Evolutionary conservation across 2,329 filamentous ascomycete species (phyloP).

Genomic region (Intubia oerlemansii): DNA sequence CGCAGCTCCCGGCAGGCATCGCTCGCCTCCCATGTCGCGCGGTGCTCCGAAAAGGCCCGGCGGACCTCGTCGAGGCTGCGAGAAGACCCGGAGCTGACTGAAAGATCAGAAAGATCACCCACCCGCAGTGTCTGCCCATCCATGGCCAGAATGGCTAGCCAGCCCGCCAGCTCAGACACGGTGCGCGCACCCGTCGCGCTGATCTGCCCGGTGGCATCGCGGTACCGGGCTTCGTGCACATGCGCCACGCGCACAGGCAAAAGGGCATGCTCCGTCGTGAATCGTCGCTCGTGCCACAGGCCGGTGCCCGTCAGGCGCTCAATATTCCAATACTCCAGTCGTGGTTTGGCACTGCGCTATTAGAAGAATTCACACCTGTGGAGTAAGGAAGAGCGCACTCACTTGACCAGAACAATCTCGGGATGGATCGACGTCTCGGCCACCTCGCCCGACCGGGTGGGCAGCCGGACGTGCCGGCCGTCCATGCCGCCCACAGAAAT

Average conservation of each 20-base stretch:
- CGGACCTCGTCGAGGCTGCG: conserved; percentile 2
- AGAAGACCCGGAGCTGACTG: background rate
- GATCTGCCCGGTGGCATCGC: conserved; percentile 3
- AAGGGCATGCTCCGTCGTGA: conserved; percentile 2
- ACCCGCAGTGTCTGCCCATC: background rate
- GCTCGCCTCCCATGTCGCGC: conserved; percentile 5
- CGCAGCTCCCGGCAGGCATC: conserved; percentile 5
- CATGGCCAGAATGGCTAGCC: conserved; percentile 1
- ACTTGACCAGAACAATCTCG: conserved; percentile 8
- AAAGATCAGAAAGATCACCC: background rate
- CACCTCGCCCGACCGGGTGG: conserved; percentile 3
- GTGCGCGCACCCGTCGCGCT: background rate
- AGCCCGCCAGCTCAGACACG: conserved; percentile 3
- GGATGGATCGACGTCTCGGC: conserved; percentile 3
- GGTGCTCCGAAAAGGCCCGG: conserved; percentile 1
- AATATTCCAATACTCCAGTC: conserved; percentile 6
- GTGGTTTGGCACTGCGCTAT: conserved; percentile 3
- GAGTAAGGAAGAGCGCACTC: background rate
- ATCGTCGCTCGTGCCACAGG: conserved; percentile 6
- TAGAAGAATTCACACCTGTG: background rate
- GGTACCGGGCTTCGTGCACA: conserved; percentile 5
- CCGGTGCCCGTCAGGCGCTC: conserved; percentile 6
- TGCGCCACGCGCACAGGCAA: conserved; percentile 6
- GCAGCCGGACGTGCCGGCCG: conserved; percentile 4
- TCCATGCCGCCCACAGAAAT: conserved; percentile 5